These are phyloP conservation scores for Brachypodium distachyon DNA, from an alignment of 202 grass and related monocot genomes.

Conservation along the genomic window DNA sequence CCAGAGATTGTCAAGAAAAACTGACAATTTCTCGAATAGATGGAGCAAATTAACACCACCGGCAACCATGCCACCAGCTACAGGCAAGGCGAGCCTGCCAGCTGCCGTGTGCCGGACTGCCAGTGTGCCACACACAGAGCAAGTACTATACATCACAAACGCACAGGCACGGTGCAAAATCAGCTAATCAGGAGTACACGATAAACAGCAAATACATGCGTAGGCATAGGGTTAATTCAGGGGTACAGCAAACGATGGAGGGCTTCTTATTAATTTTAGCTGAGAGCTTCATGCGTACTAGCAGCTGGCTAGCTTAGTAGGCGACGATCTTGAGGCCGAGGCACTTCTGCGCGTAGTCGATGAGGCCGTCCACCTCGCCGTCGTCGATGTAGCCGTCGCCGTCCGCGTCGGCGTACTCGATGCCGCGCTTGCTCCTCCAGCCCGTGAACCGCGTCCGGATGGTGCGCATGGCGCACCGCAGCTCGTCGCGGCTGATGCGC, in stretches of 20 bases:
- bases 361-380: constrained; percentile 62
- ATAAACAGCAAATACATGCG: not conserved
- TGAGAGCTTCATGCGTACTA: not conserved
- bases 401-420: constrained; percentile 54
- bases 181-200: not conserved
- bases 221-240: too few species aligned
- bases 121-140: not conserved
- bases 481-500: constrained; percentile 76
- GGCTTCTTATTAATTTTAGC: constrained; percentile 39
- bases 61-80: not conserved
- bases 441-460: constrained; percentile 62
- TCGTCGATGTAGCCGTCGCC: constrained; percentile 62
- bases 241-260: not conserved
- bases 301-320: constrained; percentile 20
- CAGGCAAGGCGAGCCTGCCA: not conserved
- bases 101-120: too few species aligned
- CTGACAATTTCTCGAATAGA: not conserved
- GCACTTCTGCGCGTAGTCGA: constrained; percentile 66
- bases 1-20: not conserved
- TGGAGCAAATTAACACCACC: not conserved
- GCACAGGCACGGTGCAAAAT: not conserved
- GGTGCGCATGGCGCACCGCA: constrained; percentile 53
- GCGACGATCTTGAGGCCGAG: constrained; percentile 75
- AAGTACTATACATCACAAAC: not conserved
- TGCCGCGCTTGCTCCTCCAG: constrained; percentile 59